These are phyloP conservation scores for Hysterangium stoloniferum DNA, from an alignment of 768 basidiomycete species.

Conservation along the genomic window DNA sequence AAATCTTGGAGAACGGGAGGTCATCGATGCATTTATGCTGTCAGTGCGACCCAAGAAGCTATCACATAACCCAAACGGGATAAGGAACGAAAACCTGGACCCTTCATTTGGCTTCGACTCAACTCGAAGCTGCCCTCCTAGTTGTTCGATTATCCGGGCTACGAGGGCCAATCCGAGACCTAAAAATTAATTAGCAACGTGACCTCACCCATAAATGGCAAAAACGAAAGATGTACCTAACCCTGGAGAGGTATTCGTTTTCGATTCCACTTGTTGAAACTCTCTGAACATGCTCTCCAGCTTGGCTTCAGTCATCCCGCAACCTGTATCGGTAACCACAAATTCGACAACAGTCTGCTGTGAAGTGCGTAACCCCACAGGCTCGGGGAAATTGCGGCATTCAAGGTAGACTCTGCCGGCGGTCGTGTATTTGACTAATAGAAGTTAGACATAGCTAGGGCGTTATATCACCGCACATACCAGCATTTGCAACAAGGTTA, in stretches of 20 bases:
- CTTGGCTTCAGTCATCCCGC: conserved; percentile 57
- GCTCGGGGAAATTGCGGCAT: conserved; percentile 45
- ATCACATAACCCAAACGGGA: conserved; percentile 47
- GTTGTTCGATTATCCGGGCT: conserved; percentile 69
- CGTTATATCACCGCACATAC: conserved; percentile 29
- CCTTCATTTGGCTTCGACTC: conserved; percentile 63
- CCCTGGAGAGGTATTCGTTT: conserved; percentile 30
- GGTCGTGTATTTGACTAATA: conserved; percentile 62
- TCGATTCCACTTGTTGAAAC: conserved; percentile 67
- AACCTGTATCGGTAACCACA: conserved; percentile 62
- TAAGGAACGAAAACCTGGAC: conserved; percentile 63
- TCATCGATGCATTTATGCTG: conserved; percentile 15
- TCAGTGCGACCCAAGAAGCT: conserved; percentile 12
- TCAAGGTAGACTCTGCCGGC: conserved; percentile 53
- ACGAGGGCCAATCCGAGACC: conserved; percentile 77
- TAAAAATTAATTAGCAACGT: conserved; percentile 8
- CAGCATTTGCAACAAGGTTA: conserved; percentile 69
- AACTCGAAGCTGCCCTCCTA: conserved; percentile 72
- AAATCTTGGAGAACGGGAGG: conserved; percentile 15
- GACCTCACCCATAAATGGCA: background rate
- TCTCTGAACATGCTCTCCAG: conserved; percentile 73
- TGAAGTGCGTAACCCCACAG: conserved; percentile 38
- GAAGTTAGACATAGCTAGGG: background rate
- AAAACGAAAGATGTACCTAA: conserved; percentile 32
- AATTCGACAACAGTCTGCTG: conserved; percentile 58